A percentile compares a stretch with the other conserved stretches of the same genome.
Conservation (phyloP, 345 rosid species). For the Diplotaxis tenuifolia region DNA sequence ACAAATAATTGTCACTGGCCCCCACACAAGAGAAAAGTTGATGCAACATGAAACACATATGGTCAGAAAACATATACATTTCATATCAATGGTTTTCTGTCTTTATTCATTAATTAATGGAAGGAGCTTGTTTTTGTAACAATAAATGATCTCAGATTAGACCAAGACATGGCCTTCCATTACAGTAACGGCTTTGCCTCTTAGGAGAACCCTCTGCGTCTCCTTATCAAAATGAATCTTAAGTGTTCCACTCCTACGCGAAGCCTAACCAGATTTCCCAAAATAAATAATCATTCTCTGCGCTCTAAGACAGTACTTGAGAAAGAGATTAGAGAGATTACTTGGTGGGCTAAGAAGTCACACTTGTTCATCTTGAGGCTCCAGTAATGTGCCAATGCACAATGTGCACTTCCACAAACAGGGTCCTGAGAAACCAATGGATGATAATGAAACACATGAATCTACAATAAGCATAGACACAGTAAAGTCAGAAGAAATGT, state of each 20-base stretch:
- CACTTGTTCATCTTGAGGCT: slow-evolving; percentile 58
- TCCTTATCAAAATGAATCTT: slow-evolving; percentile 50
- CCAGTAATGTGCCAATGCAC: slow-evolving; percentile 77
- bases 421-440: slow-evolving; percentile 56
- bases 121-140: neutral
- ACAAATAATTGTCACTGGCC: neutral
- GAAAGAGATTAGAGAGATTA: slow-evolving; percentile 26
- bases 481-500: neutral
- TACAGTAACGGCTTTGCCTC: slow-evolving; percentile 60
- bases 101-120: neutral
- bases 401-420: slow-evolving; percentile 75
- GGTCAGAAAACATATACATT: neutral
- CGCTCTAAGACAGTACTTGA: neutral
- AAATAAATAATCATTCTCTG: neutral
- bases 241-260: slow-evolving; percentile 60
- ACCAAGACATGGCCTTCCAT: slow-evolving; percentile 68
- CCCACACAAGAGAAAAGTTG: neutral
- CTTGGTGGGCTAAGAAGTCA: slow-evolving; percentile 60
- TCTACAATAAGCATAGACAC: neutral
- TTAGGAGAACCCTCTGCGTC: slow-evolving; percentile 56
- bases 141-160: slow-evolving; percentile 18
- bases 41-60: neutral
- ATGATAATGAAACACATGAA: neutral
- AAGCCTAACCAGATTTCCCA: slow-evolving; percentile 46
- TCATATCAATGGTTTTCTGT: neutral